These are phyloP conservation scores for Scutellaria galericulata DNA, from an alignment of 257 asterid genomes.

Conservation along the genomic window DNA sequence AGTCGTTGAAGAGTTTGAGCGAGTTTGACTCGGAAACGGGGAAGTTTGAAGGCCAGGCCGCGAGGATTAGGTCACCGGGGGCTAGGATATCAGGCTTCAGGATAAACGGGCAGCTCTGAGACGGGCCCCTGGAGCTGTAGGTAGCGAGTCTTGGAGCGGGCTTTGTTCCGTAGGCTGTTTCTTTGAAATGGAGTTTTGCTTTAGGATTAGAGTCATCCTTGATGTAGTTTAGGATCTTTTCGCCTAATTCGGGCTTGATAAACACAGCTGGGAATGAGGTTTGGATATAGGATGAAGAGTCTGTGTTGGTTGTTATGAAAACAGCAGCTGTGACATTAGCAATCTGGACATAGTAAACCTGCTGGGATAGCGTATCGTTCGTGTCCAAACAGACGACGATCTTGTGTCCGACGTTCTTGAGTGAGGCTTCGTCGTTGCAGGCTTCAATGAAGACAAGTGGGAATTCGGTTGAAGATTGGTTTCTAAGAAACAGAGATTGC, in stretches of 20 bases:
- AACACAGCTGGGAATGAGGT: slow-evolving; percentile 55
- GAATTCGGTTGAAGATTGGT: slow-evolving; percentile 40
- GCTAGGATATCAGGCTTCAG: slow-evolving; percentile 75
- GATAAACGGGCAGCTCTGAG: slow-evolving; percentile 63
- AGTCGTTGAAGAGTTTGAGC: slow-evolving; percentile 47
- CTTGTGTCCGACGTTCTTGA: slow-evolving; percentile 32
- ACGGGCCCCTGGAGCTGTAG: slow-evolving; percentile 88
- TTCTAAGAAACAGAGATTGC: slow-evolving; percentile 57
- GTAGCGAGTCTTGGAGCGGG: slow-evolving; percentile 64
- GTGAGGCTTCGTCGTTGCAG: slow-evolving; percentile 40
- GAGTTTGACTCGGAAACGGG: slow-evolving; percentile 34
- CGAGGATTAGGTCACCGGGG: slow-evolving; percentile 68
- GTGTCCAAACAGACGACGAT: slow-evolving; percentile 62
- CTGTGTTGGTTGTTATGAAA: slow-evolving; percentile 59
- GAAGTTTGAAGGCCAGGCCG: slow-evolving; percentile 58
- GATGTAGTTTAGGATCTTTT: slow-evolving; percentile 48
- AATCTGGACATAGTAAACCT: slow-evolving; percentile 42
- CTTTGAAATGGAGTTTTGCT: slow-evolving; percentile 52
- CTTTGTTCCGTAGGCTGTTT: slow-evolving; percentile 48
- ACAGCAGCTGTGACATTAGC: slow-evolving; percentile 48
- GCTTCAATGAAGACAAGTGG: slow-evolving; percentile 35
- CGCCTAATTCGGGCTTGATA: slow-evolving; percentile 48
- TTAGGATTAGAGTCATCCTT: slow-evolving; percentile 42
- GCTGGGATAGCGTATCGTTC: slow-evolving; percentile 41
- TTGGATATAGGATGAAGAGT: slow-evolving; percentile 42